A percentile compares a stretch with the other conserved stretches of the same genome.
phyloP scores from a whole-genome alignment of 2,329 filamentous ascomycete genomes.

The Periconia macrospinosa region DNA sequence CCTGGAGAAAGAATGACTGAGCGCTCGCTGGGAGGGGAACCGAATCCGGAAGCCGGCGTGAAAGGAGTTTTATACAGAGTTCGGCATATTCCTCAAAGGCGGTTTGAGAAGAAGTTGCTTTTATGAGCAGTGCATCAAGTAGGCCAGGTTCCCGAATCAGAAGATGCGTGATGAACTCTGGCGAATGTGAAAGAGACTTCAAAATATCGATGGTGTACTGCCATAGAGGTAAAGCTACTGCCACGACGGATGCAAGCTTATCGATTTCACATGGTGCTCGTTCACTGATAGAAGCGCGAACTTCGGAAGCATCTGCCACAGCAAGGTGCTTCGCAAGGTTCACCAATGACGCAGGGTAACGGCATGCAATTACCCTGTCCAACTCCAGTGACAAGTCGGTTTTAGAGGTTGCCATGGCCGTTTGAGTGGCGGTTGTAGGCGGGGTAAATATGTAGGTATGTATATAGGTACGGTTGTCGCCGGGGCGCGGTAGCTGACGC shows the following conservation, averaged over 20 bases:
- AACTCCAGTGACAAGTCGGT: slow-evolving; percentile 45
- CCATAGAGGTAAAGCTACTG: slow-evolving; percentile 55
- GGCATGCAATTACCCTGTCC: slow-evolving; percentile 50
- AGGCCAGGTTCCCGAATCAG: slow-evolving; percentile 33
- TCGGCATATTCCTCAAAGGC: slow-evolving; percentile 34
- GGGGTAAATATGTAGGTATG: background rate
- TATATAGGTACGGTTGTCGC: slow-evolving; percentile 4
- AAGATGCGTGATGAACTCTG: slow-evolving; percentile 34
- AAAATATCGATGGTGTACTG: slow-evolving; percentile 55
- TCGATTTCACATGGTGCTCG: slow-evolving; percentile 54
- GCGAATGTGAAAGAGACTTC: slow-evolving; percentile 43
- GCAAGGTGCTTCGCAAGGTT: slow-evolving; percentile 40
- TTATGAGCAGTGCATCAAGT: slow-evolving; percentile 36
- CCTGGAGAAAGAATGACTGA: slow-evolving; percentile 36
- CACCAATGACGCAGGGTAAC: slow-evolving; percentile 55
- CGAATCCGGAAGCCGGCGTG: slow-evolving; percentile 30
- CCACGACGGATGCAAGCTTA: slow-evolving; percentile 45
- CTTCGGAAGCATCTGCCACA: slow-evolving; percentile 32
- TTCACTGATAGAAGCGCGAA: slow-evolving; percentile 50
- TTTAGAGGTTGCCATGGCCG: slow-evolving; percentile 19
- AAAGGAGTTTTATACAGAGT: slow-evolving; percentile 37
- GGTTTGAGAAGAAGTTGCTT: slow-evolving; percentile 31
- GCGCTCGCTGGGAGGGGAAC: slow-evolving; percentile 36
- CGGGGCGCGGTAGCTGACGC: background rate
- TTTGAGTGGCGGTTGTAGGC: background rate